Conservation (phyloP, 2,329 filamentous ascomycete genomes). For the Arthrinium puccinioides region DNA sequence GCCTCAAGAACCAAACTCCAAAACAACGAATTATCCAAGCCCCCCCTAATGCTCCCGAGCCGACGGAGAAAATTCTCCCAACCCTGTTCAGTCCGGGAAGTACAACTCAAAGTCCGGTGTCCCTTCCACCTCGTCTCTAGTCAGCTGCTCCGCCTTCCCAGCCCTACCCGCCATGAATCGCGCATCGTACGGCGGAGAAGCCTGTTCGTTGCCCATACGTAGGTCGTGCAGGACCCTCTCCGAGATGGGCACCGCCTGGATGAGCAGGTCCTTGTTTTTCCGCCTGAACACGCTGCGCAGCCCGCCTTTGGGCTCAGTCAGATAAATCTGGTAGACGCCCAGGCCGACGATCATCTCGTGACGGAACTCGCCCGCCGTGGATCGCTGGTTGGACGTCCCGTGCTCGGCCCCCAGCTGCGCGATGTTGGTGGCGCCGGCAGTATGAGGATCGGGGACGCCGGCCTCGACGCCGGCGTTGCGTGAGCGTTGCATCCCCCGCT, state of each 20-base stretch:
- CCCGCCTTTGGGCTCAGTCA: background rate
- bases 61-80: background rate
- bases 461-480: background rate
- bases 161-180: background rate
- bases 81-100: background rate
- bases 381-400: background rate
- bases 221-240: background rate
- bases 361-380: background rate
- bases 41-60: too few species aligned
- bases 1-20: background rate
- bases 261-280: background rate
- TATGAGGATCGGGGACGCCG: background rate
- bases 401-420: background rate
- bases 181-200: background rate
- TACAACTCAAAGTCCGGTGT: background rate
- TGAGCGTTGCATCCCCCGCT: background rate
- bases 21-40: background rate
- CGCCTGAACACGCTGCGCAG: background rate
- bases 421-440: background rate
- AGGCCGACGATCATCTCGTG: background rate
- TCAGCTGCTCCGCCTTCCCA: background rate
- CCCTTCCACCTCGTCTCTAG: background rate
- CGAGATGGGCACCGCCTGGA: background rate
- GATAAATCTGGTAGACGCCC: background rate
- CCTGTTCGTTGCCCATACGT: background rate